These are phyloP conservation scores for Plantago coronopus DNA, from an alignment of 305 asterid genomes.

Conservation along the genomic window DNA sequence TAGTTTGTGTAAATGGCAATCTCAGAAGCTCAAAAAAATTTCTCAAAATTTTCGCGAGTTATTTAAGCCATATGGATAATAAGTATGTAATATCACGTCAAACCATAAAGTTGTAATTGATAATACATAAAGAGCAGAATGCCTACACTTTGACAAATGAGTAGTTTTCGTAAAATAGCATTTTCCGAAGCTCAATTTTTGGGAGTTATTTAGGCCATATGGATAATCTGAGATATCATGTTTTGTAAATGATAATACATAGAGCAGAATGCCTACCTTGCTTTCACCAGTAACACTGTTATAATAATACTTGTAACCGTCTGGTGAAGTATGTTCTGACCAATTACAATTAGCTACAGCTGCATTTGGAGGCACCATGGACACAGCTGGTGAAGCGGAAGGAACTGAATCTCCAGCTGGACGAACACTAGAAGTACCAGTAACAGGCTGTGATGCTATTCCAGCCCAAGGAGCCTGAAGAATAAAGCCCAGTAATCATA, in stretches of 20 bases:
- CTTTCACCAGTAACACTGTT: constrained; percentile 88
- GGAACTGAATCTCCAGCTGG: constrained; percentile 42
- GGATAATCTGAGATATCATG: background rate
- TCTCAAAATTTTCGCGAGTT: no score
- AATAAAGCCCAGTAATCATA: constrained; percentile 11
- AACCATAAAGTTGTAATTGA: background rate
- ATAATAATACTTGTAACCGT: constrained; percentile 92
- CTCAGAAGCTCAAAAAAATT: background rate
- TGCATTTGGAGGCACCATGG: constrained; percentile 28
- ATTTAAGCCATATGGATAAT: background rate
- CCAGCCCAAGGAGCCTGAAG: constrained; percentile 68
- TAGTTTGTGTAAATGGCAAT: background rate
- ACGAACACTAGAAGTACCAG: constrained; percentile 34
- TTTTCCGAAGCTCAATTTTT: no score
- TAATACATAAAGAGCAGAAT: background rate
- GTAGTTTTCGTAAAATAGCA: no score
- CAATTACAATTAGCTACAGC: constrained; percentile 52
- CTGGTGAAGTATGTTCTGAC: constrained; percentile 94
- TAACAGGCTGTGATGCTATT: constrained; percentile 38
- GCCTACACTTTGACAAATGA: no score
- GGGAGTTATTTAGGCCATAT: background rate
- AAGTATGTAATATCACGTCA: background rate
- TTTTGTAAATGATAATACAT: background rate
- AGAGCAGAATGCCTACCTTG: constrained; percentile 46
- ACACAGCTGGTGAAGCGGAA: constrained; percentile 31